Conservation (phyloP, 1,284 basidiomycete species). For the Ceratobasidium sp. region DNA sequence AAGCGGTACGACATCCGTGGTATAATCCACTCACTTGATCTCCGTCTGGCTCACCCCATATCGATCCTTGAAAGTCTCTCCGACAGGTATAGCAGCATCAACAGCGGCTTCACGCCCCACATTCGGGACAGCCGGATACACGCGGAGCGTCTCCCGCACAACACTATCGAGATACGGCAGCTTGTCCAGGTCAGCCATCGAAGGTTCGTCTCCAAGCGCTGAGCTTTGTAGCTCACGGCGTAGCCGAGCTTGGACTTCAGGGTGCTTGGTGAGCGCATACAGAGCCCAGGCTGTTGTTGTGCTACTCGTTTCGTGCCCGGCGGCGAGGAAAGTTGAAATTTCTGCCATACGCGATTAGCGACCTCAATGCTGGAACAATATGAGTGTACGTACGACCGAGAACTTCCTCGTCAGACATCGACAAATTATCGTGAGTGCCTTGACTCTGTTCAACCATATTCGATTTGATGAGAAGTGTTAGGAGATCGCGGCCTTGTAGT, state of each 20-base stretch:
- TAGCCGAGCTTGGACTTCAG: constrained; percentile 72
- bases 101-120: constrained; percentile 51
- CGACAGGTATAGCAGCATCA: constrained; percentile 57
- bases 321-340: constrained; percentile 49
- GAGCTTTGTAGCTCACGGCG: constrained; percentile 71
- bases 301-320: constrained; percentile 80
- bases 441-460: constrained; percentile 71
- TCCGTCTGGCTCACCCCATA: constrained; percentile 59
- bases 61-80: constrained; percentile 59
- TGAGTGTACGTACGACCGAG: constrained; percentile 70
- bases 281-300: constrained; percentile 71
- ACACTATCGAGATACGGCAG: constrained; percentile 59
- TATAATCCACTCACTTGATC: constrained; percentile 55
- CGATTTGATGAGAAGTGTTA: constrained; percentile 70
- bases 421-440: constrained; percentile 64
- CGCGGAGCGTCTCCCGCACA: constrained; percentile 55
- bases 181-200: constrained; percentile 56
- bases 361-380: neutral
- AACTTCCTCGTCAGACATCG: constrained; percentile 79
- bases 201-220: constrained; percentile 61
- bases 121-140: constrained; percentile 51
- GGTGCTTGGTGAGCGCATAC: constrained; percentile 70
- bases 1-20: neutral
- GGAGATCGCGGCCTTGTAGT: constrained; percentile 59
- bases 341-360: constrained; percentile 6